A percentile compares a stretch with the other conserved stretches of the same genome.
phyloP scores from a whole-genome alignment of 352 stramenopile genomes.

The Elongisporangium undulatum region DNA sequence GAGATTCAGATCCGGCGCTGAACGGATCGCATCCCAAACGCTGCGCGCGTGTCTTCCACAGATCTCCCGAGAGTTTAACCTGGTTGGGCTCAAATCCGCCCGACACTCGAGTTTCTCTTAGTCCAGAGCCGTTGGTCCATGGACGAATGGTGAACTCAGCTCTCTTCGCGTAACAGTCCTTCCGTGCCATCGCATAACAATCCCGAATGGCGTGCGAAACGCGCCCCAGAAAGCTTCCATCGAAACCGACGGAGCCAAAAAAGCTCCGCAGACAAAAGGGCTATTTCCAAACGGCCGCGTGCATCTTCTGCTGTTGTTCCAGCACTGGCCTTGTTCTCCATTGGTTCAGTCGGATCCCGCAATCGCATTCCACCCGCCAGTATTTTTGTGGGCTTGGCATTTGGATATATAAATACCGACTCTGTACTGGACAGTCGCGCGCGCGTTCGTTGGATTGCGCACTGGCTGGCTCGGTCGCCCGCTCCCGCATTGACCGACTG shows the following conservation, averaged over 20 bases:
- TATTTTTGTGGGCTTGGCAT: background rate
- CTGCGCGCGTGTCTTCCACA: no score
- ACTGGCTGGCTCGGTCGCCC: background rate
- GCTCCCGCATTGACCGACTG: constrained; percentile 1
- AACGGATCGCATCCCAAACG: background rate
- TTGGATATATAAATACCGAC: background rate
- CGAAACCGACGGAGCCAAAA: background rate
- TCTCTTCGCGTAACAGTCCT: constrained; percentile 12
- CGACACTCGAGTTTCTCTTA: background rate
- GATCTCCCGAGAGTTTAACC: background rate
- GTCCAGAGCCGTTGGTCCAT: background rate
- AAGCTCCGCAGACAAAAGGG: background rate
- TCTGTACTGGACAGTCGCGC: background rate
- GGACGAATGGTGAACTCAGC: background rate
- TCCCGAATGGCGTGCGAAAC: constrained; percentile 25
- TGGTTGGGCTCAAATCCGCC: background rate
- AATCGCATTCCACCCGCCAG: background rate
- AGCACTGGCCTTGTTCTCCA: background rate
- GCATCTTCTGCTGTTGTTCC: background rate
- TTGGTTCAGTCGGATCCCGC: background rate
- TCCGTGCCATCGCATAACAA: constrained; percentile 2
- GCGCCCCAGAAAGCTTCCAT: constrained; percentile 11
- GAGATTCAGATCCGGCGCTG: background rate
- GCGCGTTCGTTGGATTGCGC: background rate
- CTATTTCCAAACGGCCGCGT: background rate